Conservation (phyloP, 371 early-diverging fungal genomes). For the Zopfochytrium polystomum region DNA sequence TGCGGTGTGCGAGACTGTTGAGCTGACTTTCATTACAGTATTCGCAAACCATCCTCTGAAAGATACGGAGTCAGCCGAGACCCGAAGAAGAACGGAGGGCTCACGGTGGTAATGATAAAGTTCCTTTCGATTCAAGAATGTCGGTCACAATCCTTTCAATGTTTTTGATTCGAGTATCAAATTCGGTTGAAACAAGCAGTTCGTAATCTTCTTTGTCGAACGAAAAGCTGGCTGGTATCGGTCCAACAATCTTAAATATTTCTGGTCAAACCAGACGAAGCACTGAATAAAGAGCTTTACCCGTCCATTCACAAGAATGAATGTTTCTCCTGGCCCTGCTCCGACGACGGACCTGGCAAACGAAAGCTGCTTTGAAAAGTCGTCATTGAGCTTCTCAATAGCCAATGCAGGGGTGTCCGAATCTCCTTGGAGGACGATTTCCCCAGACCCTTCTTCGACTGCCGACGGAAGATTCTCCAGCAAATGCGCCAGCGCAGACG, state of each 20-base stretch:
- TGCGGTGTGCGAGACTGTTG: not conserved
- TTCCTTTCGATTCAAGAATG: constrained; percentile 5
- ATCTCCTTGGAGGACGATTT: not conserved
- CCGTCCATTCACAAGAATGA: constrained; percentile 54
- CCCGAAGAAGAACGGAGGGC: not conserved
- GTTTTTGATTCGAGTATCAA: constrained; percentile 38
- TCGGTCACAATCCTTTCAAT: constrained; percentile 16
- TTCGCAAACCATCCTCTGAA: constrained; percentile 4
- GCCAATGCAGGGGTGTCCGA: not conserved
- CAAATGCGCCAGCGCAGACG: not conserved
- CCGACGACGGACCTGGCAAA: constrained; percentile 26
- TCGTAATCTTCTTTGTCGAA: constrained; percentile 55
- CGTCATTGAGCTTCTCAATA: constrained; percentile 13
- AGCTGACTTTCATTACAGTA: constrained; percentile 16
- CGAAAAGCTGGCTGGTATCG: constrained; percentile 35
- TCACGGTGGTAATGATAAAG: not conserved
- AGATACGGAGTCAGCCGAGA: not conserved
- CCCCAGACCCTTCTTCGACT: constrained; percentile 1
- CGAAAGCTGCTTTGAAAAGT: not conserved
- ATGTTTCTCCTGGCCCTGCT: constrained; percentile 27
- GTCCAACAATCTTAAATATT: constrained; percentile 34
- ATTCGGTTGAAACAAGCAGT: constrained; percentile 49
- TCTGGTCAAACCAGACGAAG: not conserved
- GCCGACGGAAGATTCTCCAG: constrained; percentile 2
- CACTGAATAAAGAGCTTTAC: constrained; percentile 34